Evolutionary conservation across 768 basidiomycete species (phyloP), one percentile per base, ranked within the genome.

Genomic region (Russula lepida): DNA sequence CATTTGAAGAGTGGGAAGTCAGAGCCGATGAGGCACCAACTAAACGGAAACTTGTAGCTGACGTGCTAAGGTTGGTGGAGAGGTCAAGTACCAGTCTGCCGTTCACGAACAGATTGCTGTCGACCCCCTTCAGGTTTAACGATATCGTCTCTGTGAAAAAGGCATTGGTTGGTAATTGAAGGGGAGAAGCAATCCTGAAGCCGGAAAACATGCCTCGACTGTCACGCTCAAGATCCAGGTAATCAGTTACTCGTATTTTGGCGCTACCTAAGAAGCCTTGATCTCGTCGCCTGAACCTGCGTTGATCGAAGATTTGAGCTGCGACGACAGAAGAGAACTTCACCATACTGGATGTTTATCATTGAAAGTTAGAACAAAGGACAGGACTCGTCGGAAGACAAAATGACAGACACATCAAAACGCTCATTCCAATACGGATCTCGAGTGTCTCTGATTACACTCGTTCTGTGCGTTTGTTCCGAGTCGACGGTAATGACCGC

Each of bases 401-500:
- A 54, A 6, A 48, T 8, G n/a, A 72, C 88, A 69, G 64, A 95
- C 95, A 99, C 88, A 71, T 98, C 95, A 73, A 99, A 98, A 70
- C 89, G 90, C 77, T 98, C 95, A 71, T 92, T 95, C 94, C 94
- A 97, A 74, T 95, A 95, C 0, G 94, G 90, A 74, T 93, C 94
- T 47, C 94, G 74, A 0, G 92, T 92, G 76, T 92, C 94, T 79
- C 93, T 98, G 71, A 98, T 97, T 35, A 95, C 95, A 58, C 89
- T 92, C 17, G 95, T 98, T 1, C 95, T 95, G 67, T 93, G 89
- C 0, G 95, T 98, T 74, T 98, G 95, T 73, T 97, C 94, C 6
- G 93, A 92, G 67, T 99, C 97, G 47, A 98, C 94, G 25, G 95
- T 98, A 72, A 99, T 89, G 69, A 99, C 94, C 6, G 97, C 95